Evolutionary conservation across 768 basidiomycete genomes (phyloP).

Genomic region (Hypholoma sublateritium): DNA sequence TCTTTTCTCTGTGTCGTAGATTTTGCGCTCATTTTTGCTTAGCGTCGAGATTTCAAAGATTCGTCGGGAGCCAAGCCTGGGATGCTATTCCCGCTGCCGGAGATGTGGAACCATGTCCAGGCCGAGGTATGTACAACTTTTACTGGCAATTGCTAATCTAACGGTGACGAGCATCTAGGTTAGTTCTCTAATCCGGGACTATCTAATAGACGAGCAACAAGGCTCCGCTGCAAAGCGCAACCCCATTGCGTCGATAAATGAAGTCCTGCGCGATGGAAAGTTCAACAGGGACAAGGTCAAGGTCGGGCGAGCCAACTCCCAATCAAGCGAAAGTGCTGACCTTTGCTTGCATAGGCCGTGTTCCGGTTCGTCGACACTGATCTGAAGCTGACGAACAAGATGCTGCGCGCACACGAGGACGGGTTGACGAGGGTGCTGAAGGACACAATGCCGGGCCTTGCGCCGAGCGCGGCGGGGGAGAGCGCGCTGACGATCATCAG

Average conservation of each 20-base stretch:
- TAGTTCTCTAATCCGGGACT: constrained; percentile 80
- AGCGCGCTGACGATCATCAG: constrained; percentile 61
- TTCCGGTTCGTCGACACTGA: constrained; percentile 95
- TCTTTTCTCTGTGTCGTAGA: constrained; percentile 11
- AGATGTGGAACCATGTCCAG: constrained; percentile 88
- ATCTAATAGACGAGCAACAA: constrained; percentile 90
- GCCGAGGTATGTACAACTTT: constrained; percentile 61
- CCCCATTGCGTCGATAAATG: constrained; percentile 91
- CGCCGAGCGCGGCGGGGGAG: constrained; percentile 65
- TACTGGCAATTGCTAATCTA: not conserved
- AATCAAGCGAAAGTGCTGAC: not conserved
- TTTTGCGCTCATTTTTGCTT: not conserved
- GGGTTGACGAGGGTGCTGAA: constrained; percentile 80
- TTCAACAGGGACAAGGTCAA: constrained; percentile 78
- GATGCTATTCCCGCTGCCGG: constrained; percentile 76
- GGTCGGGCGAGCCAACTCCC: constrained; percentile 36
- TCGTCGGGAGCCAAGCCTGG: constrained; percentile 75
- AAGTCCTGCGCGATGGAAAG: constrained; percentile 84
- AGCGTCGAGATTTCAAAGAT: constrained; percentile 86
- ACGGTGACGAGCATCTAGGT: constrained; percentile 48
- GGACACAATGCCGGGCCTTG: constrained; percentile 93
- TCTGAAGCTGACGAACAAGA: constrained; percentile 62
- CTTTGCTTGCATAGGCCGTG: constrained; percentile 51
- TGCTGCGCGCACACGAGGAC: constrained; percentile 78
- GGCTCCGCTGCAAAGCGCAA: constrained; percentile 78